phyloP scores from a whole-genome alignment of 2,329 filamentous ascomycete species.

The Diaporthe amygdali region DNA sequence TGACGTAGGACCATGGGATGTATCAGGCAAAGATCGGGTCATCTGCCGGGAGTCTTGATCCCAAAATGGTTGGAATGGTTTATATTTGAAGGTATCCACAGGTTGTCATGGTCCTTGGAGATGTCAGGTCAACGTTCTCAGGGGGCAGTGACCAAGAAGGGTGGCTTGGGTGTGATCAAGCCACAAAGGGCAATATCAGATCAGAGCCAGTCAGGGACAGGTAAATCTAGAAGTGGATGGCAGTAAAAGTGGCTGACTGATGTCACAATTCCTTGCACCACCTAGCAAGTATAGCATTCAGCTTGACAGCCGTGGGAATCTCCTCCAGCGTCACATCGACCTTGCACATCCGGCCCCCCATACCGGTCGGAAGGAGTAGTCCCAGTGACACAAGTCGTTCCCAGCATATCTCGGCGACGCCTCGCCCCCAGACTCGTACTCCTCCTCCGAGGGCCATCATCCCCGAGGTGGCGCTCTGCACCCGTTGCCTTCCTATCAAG shows the following conservation, averaged over 20 bases:
- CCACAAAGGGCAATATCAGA: neutral
- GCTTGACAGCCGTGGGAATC: conserved; percentile 67
- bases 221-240: neutral
- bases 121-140: neutral
- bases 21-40: neutral
- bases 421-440: conserved; percentile 75
- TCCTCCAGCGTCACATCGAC: conserved; percentile 81
- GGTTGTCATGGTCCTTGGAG: neutral
- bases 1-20: conserved; percentile 6
- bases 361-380: conserved; percentile 70
- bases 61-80: conserved; percentile 2
- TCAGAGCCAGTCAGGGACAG: neutral
- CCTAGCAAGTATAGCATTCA: conserved; percentile 65
- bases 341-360: conserved; percentile 70
- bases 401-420: conserved; percentile 77
- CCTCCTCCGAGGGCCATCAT: conserved; percentile 69
- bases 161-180: neutral
- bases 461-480: conserved; percentile 72
- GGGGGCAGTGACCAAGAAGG: neutral
- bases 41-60: neutral
- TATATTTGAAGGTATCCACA: conserved; percentile 2
- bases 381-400: conserved; percentile 73
- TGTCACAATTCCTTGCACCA: conserved; percentile 70
- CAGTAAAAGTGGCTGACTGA: neutral
- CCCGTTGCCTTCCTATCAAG: conserved; percentile 75